Evolutionary conservation across 306 rosid genomes (phyloP), one percentile per base, ranked within the genome.

Genomic region (Gynostemma pentaphyllum): DNA sequence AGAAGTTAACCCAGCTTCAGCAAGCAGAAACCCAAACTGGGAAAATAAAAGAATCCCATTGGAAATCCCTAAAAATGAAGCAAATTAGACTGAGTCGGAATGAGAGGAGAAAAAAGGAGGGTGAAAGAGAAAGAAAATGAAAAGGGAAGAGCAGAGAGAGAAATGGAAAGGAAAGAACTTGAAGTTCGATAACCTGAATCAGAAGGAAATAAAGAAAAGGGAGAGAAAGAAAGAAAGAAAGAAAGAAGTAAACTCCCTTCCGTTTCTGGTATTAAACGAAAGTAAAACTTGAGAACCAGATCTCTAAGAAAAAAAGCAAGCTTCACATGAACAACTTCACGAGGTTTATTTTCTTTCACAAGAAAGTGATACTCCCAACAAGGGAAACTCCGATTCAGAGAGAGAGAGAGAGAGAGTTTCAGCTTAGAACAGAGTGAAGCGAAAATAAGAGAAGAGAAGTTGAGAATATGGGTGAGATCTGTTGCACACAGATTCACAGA

Each of bases 241-340:
- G 18, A 59, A 21, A 36, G 64, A 45, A 59, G 46, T 10, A 37
- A 11, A 45, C 10, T 18, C 21, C 37, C 11, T 36, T 70, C 82
- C 75, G 78, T 72, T 87, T 78, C 56, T 71, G 70, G 59, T 77
- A 83, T 85, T 70, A 78, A 85, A 61, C 37, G 24, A n/a, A n/a
- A n/a, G n/a, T n/a, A n/a, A n/a, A n/a, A n/a, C n/a, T n/a, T n/a
- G n/a, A n/a, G n/a, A n/a, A n/a, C 61, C 83, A 78, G 99, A 92
- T 92, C 99, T 78, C 81, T 67, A 50, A n/a, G n/a, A n/a, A n/a
- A n/a, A n/a, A n/a, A n/a, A 66, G 70, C 84, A 54, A 84, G 79
- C 73, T 82, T 86, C 89, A 72, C 96, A 82, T 92, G 99, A 80
- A n/a, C n/a, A 76, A 76, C 83, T 10, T 83, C 96, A 86, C 88